Evolutionary conservation across 2,329 filamentous ascomycete species (phyloP), one percentile per base, ranked within the genome.

Genomic region (Alternaria infectoria): DNA sequence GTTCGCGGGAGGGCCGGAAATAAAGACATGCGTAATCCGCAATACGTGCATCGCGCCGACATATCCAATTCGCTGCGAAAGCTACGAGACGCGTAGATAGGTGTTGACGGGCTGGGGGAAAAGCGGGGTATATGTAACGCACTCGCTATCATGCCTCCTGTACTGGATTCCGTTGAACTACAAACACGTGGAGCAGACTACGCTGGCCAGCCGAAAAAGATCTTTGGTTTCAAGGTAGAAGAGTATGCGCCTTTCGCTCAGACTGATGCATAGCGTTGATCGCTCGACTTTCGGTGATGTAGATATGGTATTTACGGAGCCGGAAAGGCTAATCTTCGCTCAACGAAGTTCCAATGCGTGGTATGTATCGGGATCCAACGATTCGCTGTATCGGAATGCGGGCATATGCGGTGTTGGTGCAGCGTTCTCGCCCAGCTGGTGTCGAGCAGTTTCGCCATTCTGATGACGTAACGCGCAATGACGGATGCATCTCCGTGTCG

Each of bases 381-480:
- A n/a, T 36, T 36, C 15, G 32, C 8, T 36, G 32, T 36, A 15
- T 36, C 15, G 8, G 7, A 5, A 36, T n/a, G 15, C 32, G 15
- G 15, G 32, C 15, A 36, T 36, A 36, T 36, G 32, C 15, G 32
- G 32, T 36, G 32, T 36, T 36, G 15, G n/a, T 10, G 32, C 32
- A n/a, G 32, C 15, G 15, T 36, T 36, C 15, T 36, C 36, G 9
- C n/a, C 5, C n/a, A 40, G 36, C 9, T 40, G 36, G 36, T 40
- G 36, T 40, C 17, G 8, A 40, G 36, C 15, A 40, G 36, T 17
- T 40, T 40, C 9, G 36, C 36, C 15, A 2, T 54, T 5, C 10
- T 26, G 32, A 40, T 68, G 63, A 58, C 63, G 64, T 59, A 59
- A 66, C 30, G 25, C 46, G 40, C 32, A 10, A 21, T 8, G 25